These are phyloP conservation scores for Pythium utonaiense DNA, from an alignment of 352 stramenopile genomes.

Conservation along the genomic window DNA sequence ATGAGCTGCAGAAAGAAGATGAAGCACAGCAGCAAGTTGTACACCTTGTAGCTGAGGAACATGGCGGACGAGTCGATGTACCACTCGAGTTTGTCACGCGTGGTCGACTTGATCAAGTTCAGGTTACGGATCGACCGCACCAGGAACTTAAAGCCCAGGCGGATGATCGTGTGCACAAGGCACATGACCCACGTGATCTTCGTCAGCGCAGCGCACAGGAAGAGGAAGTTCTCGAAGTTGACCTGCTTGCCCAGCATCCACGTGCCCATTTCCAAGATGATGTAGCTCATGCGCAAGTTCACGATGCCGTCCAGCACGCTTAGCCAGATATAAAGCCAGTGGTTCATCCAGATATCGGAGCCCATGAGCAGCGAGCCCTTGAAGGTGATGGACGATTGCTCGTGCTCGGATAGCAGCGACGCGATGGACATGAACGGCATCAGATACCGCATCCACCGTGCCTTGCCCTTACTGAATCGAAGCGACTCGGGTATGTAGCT, in stretches of 20 bases:
- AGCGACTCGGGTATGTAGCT: constrained; percentile 38
- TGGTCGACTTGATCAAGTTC: constrained; percentile 33
- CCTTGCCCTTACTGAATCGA: constrained; percentile 31
- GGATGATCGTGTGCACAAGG: constrained; percentile 36
- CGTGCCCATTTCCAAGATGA: constrained; percentile 43
- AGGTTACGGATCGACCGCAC: constrained; percentile 36
- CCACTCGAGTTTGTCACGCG: constrained; percentile 42
- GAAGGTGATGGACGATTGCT: constrained; percentile 42
- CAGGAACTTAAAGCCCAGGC: constrained; percentile 33
- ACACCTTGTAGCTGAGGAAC: constrained; percentile 62
- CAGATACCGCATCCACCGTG: constrained; percentile 34
- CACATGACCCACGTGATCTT: constrained; percentile 67
- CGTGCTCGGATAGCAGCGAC: constrained; percentile 35
- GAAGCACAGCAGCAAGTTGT: constrained; percentile 50
- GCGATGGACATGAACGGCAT: constrained; percentile 42
- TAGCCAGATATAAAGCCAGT: constrained; percentile 61
- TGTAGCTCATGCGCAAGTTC: constrained; percentile 51
- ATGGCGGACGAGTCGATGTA: constrained; percentile 43
- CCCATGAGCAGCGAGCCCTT: constrained; percentile 52
- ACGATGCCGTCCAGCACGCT: constrained; percentile 53
- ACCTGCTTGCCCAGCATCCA: constrained; percentile 54
- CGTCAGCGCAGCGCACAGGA: constrained; percentile 47
- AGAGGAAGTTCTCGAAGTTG: constrained; percentile 57
- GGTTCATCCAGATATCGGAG: constrained; percentile 68
- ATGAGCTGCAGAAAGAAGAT: constrained; percentile 42